A percentile compares a stretch with the other conserved stretches of the same genome.
Conservation (phyloP, 2,329 filamentous ascomycete species). For the Phaeoacremonium minimum region DNA sequence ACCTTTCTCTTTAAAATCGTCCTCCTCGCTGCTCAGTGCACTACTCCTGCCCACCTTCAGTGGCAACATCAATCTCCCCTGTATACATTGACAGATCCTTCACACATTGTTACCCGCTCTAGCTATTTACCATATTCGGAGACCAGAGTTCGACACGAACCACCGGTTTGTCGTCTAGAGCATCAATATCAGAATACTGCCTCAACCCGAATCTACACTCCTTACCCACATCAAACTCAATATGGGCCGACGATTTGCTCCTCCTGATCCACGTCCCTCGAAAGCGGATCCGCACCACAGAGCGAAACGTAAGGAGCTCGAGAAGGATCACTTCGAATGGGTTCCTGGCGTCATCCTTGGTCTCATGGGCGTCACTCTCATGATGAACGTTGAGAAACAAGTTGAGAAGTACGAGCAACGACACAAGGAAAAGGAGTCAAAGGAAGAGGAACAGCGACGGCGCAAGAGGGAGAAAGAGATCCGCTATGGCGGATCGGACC, state of each 20-base stretch:
- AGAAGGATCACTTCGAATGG: constrained; percentile 37
- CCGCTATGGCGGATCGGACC: too few species aligned
- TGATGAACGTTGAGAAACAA: constrained; percentile 35
- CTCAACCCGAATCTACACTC: neutral
- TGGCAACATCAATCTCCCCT: too few species aligned
- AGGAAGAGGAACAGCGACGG: neutral
- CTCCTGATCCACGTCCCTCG: constrained; percentile 26
- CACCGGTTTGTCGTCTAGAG: too few species aligned
- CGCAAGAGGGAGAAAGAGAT: neutral
- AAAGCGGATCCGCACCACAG: constrained; percentile 32
- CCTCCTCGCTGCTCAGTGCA: too few species aligned
- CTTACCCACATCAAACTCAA: constrained; percentile 1
- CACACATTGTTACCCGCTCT: too few species aligned
- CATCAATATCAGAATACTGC: neutral
- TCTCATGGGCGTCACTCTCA: constrained; percentile 25
- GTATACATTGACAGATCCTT: too few species aligned
- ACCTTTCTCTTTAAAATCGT: too few species aligned
- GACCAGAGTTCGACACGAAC: too few species aligned
- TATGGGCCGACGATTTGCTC: constrained; percentile 8
- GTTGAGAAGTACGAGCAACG: constrained; percentile 26
- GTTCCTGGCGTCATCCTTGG: constrained; percentile 31
- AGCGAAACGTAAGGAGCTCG: constrained; percentile 27
- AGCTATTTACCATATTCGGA: too few species aligned
- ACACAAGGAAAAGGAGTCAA: constrained; percentile 15
- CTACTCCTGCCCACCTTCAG: too few species aligned